A percentile compares a stretch with the other conserved stretches of the same genome.
phyloP scores from a whole-genome alignment of 192 early-diverging fungal species.

The Coemansia sp. region DNA sequence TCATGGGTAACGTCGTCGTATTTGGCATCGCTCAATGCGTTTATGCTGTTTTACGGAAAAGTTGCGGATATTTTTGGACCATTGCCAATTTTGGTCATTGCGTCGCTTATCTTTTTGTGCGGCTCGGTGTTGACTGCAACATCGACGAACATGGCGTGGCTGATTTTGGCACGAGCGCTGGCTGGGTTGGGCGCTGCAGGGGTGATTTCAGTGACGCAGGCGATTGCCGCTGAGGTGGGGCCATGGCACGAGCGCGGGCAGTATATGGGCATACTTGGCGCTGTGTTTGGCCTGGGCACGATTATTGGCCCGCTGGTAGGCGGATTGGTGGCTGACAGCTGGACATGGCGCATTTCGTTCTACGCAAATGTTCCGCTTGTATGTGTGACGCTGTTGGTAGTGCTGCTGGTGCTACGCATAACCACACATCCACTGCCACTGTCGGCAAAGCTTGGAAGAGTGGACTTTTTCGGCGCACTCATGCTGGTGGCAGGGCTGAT shows the following conservation, averaged over 20 bases:
- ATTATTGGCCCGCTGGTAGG: conserved; percentile 78
- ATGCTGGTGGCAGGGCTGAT: conserved; percentile 60
- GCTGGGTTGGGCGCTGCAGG: conserved; percentile 59
- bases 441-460: conserved; percentile 35
- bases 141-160: conserved; percentile 49
- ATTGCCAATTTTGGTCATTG: conserved; percentile 37
- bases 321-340: conserved; percentile 68
- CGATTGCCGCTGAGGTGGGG: conserved; percentile 63
- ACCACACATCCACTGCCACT: conserved; percentile 44
- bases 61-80: conserved; percentile 71
- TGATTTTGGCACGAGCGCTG: conserved; percentile 52
- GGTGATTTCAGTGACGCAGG: conserved; percentile 57
- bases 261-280: conserved; percentile 72
- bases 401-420: conserved; percentile 55
- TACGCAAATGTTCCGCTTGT: conserved; percentile 84
- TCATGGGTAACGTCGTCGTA: conserved; percentile 66
- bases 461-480: conserved; percentile 64
- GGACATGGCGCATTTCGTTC: conserved; percentile 72
- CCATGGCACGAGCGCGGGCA: conserved; percentile 61
- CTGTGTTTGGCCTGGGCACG: conserved; percentile 68
- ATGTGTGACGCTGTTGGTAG: conserved; percentile 49
- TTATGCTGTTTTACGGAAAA: conserved; percentile 67
- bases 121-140: conserved; percentile 59
- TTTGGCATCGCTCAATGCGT: conserved; percentile 56
- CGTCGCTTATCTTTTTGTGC: conserved; percentile 54